Evolutionary conservation across 2,329 filamentous ascomycete species (phyloP).

Genomic region (Nemania bipapillata): DNA sequence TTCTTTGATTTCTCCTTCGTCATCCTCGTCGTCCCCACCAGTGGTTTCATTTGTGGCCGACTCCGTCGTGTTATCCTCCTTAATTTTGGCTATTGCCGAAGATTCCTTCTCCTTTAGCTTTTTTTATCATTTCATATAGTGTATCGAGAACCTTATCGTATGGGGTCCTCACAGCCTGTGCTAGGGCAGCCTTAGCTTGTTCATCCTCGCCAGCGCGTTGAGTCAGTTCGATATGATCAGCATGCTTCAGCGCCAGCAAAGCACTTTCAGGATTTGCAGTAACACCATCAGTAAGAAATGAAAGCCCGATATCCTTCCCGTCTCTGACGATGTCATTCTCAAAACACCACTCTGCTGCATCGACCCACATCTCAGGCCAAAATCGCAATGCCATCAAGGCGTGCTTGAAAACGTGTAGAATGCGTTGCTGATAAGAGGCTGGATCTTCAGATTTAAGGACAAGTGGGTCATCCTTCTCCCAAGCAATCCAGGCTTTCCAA

Average conservation of each 20-base stretch:
- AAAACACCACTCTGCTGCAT: conserved; percentile 92
- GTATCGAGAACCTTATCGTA: conserved; percentile 85
- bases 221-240: conserved; percentile 84
- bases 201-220: conserved; percentile 81
- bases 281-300: conserved; percentile 84
- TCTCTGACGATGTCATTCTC: conserved; percentile 73
- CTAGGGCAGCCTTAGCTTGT: conserved; percentile 77
- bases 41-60: conserved; percentile 45
- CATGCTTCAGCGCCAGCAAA: conserved; percentile 86
- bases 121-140: conserved; percentile 85
- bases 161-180: conserved; percentile 80
- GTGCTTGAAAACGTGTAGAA: conserved; percentile 92
- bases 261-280: conserved; percentile 93
- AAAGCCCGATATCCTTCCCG: conserved; percentile 70
- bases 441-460: conserved; percentile 85
- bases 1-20: conserved; percentile 60
- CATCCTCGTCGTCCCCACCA: conserved; percentile 59
- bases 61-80: conserved; percentile 58
- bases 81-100: conserved; percentile 66
- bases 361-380: conserved; percentile 95
- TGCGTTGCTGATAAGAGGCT: conserved; percentile 77
- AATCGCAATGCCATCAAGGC: conserved; percentile 92
- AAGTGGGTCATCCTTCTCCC: conserved; percentile 93
- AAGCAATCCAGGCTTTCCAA: conserved; percentile 94
- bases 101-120: conserved; percentile 74